These are phyloP conservation scores for Zalaria obscura DNA, from an alignment of 2,329 filamentous ascomycete species.

Conservation along the genomic window DNA sequence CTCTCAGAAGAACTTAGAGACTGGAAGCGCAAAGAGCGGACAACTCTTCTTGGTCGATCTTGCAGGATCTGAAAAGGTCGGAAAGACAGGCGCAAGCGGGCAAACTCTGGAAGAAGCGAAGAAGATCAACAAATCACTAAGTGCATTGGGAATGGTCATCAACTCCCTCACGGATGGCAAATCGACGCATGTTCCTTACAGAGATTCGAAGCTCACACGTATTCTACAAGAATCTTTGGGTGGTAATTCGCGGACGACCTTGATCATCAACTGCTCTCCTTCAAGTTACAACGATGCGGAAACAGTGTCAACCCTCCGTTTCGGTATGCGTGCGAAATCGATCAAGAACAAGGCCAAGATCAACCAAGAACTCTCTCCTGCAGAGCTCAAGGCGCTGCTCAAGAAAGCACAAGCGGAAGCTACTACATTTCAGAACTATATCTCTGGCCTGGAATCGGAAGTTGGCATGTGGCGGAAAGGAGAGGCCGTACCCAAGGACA, in stretches of 20 bases:
- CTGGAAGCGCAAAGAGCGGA: conserved; percentile 87
- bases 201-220: conserved; percentile 94
- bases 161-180: conserved; percentile 93
- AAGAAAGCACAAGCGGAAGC: conserved; percentile 86
- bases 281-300: conserved; percentile 97
- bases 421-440: conserved; percentile 77
- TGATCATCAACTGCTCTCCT: conserved; percentile 98
- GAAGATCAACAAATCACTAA: conserved; percentile 99
- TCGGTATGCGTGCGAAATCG: conserved; percentile 90
- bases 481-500: conserved; percentile 76
- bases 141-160: conserved; percentile 97
- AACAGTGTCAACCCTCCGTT: conserved; percentile 80
- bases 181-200: conserved; percentile 89
- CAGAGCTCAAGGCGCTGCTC: conserved; percentile 84
- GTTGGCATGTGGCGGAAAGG: conserved; percentile 77
- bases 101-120: conserved; percentile 97
- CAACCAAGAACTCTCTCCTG: conserved; percentile 91
- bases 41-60: conserved; percentile 96
- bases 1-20: conserved; percentile 95
- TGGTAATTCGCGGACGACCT: conserved; percentile 93
- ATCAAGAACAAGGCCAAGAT: conserved; percentile 99
- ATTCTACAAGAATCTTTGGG: conserved; percentile 95
- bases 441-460: conserved; percentile 70
- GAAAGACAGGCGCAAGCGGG: conserved; percentile 93
- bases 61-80: conserved; percentile 95